phyloP scores from a whole-genome alignment of 495 filamentous ascomycete species.

The Filosporella fistucella region DNA sequence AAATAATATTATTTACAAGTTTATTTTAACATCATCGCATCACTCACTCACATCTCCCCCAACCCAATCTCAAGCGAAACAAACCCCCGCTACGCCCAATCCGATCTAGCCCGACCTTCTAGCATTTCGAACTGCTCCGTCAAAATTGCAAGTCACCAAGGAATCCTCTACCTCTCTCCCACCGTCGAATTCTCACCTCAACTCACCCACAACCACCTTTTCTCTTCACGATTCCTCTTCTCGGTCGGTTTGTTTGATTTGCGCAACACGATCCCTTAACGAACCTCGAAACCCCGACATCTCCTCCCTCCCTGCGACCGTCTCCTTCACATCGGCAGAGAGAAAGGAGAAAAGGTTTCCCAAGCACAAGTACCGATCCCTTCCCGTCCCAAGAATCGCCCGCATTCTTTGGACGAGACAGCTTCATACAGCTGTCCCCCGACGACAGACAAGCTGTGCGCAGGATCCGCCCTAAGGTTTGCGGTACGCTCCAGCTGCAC shows the following conservation, averaged over 20 bases:
- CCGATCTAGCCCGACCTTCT: no score
- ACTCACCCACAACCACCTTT: neutral
- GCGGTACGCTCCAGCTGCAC: constrained; percentile 15
- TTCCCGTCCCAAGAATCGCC: constrained; percentile 4
- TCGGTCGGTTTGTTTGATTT: neutral
- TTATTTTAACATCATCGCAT: no score
- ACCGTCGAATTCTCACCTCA: neutral
- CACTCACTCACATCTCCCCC: no score
- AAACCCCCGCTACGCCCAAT: no score
- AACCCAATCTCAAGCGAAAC: no score
- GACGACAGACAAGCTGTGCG: constrained; percentile 8
- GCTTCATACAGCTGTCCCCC: constrained; percentile 18
- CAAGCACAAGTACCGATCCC: constrained; percentile 10
- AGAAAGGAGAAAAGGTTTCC: constrained; percentile 6
- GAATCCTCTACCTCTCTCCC: no score
- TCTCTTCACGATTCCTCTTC: neutral
- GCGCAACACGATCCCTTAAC: neutral
- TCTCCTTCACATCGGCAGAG: neutral
- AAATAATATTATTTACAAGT: no score
- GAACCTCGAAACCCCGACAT: neutral
- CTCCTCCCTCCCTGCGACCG: neutral
- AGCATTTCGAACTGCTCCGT: no score
- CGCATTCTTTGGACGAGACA: constrained; percentile 11
- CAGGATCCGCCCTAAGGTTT: constrained; percentile 7
- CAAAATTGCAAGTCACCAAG: no score